phyloP scores from a whole-genome alignment of 2,329 filamentous ascomycete species.

The Monilinia fructicola region DNA sequence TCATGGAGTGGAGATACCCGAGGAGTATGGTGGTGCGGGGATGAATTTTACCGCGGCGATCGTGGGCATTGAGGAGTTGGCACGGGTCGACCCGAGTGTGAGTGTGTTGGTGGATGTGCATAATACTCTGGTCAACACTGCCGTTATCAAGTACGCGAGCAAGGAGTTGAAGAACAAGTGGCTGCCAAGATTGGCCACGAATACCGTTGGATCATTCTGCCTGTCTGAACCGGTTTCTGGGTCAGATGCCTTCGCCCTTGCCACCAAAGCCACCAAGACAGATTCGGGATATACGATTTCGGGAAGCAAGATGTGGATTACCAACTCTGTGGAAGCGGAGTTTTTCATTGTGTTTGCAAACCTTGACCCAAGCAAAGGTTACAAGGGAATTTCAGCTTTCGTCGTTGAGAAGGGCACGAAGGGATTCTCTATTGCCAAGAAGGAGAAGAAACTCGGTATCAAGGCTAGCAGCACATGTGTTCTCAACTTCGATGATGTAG shows the following conservation, averaged over 20 bases:
- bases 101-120: slow-evolving; percentile 96
- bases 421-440: slow-evolving; percentile 95
- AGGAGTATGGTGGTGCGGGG: slow-evolving; percentile 92
- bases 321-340: slow-evolving; percentile 88
- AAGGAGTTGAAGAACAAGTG: slow-evolving; percentile 77
- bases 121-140: slow-evolving; percentile 96
- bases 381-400: slow-evolving; percentile 96
- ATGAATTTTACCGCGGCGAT: slow-evolving; percentile 99
- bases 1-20: slow-evolving; percentile 97
- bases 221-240: slow-evolving; percentile 90
- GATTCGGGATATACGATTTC: slow-evolving; percentile 80
- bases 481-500: slow-evolving; percentile 94
- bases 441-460: slow-evolving; percentile 99
- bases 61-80: slow-evolving; percentile 94
- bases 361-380: slow-evolving; percentile 85
- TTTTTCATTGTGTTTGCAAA: slow-evolving; percentile 99
- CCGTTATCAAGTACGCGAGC: slow-evolving; percentile 81
- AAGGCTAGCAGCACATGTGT: slow-evolving; percentile 94
- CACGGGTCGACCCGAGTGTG: slow-evolving; percentile 89
- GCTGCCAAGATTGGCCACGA: slow-evolving; percentile 84
- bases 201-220: slow-evolving; percentile 90
- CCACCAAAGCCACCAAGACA: slow-evolving; percentile 85
- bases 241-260: slow-evolving; percentile 92
- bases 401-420: slow-evolving; percentile 85
- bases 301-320: slow-evolving; percentile 99